Conservation (phyloP, 2,329 filamentous ascomycete species). For the Fusarium burgessii region DNA sequence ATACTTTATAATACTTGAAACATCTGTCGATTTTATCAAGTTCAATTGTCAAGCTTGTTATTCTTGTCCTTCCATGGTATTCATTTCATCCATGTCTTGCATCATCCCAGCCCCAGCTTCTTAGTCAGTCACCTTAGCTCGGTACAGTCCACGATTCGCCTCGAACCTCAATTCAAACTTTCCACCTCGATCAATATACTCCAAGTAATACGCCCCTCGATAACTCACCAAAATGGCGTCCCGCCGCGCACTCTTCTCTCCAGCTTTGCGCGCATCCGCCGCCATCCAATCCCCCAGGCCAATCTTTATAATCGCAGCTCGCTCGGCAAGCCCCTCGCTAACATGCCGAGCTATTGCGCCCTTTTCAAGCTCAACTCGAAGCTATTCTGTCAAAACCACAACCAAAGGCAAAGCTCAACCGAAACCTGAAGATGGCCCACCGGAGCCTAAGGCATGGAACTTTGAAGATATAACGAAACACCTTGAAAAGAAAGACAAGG, state of each 20-base stretch:
- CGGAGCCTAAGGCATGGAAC: slow-evolving; percentile 57
- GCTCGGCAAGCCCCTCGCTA: slow-evolving; percentile 1
- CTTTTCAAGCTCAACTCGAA: slow-evolving; percentile 4
- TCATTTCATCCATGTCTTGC: slow-evolving; percentile 7
- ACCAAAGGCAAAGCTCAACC: neutral
- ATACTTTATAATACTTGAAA: neutral
- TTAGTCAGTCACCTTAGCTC: slow-evolving; percentile 26
- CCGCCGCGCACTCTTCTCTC: slow-evolving; percentile 33
- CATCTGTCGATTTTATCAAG: neutral
- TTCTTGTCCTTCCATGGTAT: neutral
- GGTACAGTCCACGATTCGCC: slow-evolving; percentile 2
- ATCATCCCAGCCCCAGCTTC: slow-evolving; percentile 22
- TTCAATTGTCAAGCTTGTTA: neutral
- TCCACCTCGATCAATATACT: neutral
- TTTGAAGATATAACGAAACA: slow-evolving; percentile 63
- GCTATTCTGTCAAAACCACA: slow-evolving; percentile 27
- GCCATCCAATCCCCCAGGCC: slow-evolving; percentile 13
- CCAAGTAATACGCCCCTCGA: neutral
- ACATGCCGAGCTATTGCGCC: slow-evolving; percentile 16
- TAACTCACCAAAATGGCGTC: slow-evolving; percentile 29
- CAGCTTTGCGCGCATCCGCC: slow-evolving; percentile 33
- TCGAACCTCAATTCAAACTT: slow-evolving; percentile 13
- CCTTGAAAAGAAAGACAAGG: slow-evolving; percentile 39
- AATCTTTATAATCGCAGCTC: slow-evolving; percentile 16
- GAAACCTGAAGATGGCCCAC: neutral